Conservation (phyloP, 2,329 filamentous ascomycete genomes). For the Trichophyton schoenleinii region DNA sequence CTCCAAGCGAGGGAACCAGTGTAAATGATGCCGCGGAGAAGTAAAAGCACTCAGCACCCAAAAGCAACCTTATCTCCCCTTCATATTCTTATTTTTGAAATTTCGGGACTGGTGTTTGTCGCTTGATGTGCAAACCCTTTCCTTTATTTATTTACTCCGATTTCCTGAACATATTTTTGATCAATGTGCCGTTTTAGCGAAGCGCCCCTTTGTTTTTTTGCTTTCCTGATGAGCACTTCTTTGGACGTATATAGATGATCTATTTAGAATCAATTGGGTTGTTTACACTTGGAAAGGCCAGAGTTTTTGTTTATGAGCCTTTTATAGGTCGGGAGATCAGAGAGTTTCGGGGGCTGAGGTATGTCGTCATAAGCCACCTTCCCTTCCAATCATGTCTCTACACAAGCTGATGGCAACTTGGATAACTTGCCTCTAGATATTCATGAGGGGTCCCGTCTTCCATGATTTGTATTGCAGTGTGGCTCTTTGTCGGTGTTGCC, state of each 20-base stretch:
- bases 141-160: background rate
- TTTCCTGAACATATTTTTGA: background rate
- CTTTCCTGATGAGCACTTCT: background rate
- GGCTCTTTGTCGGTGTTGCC: background rate
- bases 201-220: background rate
- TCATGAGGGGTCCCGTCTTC: background rate
- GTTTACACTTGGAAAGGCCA: background rate
- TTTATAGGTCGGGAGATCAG: background rate
- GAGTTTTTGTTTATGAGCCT: background rate
- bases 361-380: constrained; percentile 3
- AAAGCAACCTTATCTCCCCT: background rate
- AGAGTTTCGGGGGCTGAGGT: constrained; percentile 4
- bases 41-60: background rate
- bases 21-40: background rate
- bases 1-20: background rate
- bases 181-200: background rate
- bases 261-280: background rate
- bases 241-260: background rate
- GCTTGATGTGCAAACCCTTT: background rate
- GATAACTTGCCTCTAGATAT: background rate
- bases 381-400: background rate
- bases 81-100: background rate
- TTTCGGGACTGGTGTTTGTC: background rate
- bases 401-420: background rate
- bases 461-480: background rate